These are phyloP conservation scores for Serendipita vermifera DNA, from an alignment of 768 basidiomycete species.

Conservation along the genomic window DNA sequence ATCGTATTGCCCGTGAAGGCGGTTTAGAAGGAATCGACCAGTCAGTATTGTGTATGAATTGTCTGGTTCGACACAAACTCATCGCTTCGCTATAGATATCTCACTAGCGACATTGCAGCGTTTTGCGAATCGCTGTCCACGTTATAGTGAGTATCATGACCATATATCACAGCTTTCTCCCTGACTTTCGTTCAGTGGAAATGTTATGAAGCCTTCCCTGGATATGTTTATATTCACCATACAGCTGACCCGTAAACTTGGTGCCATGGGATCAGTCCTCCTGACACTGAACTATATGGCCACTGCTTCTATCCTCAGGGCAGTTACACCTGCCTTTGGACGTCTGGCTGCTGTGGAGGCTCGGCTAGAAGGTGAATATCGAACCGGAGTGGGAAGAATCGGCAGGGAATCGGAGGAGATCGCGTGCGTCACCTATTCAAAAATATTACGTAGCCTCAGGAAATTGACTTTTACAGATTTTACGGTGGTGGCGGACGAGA, in stretches of 20 bases:
- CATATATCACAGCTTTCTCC: not conserved
- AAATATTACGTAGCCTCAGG: not conserved
- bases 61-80: not conserved
- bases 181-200: constrained; percentile 44
- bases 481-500: constrained; percentile 83
- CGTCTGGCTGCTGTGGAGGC: constrained; percentile 80
- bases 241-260: constrained; percentile 77
- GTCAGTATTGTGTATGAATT: constrained; percentile 16
- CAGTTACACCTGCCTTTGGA: constrained; percentile 88
- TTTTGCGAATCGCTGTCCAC: constrained; percentile 79
- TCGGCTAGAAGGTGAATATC: constrained; percentile 77
- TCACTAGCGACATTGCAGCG: constrained; percentile 82
- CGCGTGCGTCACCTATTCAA: constrained; percentile 41
- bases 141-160: constrained; percentile 58
- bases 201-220: constrained; percentile 81
- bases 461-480: constrained; percentile 38
- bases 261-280: constrained; percentile 66
- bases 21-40: constrained; percentile 65
- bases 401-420: constrained; percentile 87
- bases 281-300: constrained; percentile 74
- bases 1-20: constrained; percentile 35
- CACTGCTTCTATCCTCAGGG: constrained; percentile 70
- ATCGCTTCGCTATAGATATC: constrained; percentile 33
- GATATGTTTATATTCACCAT: constrained; percentile 87
- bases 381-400: constrained; percentile 72